Percentiles rank a stretch among this genome's conserved stretches.
These are phyloP conservation scores for Ganoderma multipileum DNA, from an alignment of 1,284 basidiomycete species.

Conservation along the genomic window DNA sequence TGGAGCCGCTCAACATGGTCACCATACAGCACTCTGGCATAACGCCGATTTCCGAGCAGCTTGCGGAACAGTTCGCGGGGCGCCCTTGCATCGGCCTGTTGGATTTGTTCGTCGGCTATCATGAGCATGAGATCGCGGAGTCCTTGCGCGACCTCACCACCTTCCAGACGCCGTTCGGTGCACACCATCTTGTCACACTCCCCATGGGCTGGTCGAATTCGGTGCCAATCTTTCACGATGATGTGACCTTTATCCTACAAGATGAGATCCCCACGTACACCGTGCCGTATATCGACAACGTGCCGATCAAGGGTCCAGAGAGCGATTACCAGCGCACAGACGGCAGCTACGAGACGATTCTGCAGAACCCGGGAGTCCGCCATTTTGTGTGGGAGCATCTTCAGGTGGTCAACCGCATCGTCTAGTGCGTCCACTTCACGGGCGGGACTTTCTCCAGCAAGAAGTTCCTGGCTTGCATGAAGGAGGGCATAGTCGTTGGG, in stretches of 20 bases:
- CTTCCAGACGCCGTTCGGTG: conserved; percentile 31
- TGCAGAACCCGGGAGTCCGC: conserved; percentile 40
- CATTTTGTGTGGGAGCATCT: conserved; percentile 43
- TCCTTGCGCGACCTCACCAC: conserved; percentile 40
- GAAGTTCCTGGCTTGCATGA: too few species aligned
- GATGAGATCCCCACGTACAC: too few species aligned
- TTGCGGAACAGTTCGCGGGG: conserved; percentile 36
- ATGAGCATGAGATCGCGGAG: conserved; percentile 32
- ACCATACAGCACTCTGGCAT: conserved; percentile 41
- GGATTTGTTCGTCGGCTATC: conserved; percentile 37
- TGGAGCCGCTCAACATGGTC: conserved; percentile 44
- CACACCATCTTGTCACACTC: conserved; percentile 34
- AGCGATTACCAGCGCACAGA: conserved; percentile 30
- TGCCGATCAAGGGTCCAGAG: too few species aligned
- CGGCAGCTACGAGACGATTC: conserved; percentile 34
- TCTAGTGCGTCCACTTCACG: conserved; percentile 34
- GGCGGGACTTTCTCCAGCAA: too few species aligned
- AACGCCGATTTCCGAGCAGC: conserved; percentile 37
- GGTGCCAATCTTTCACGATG: conserved; percentile 44
- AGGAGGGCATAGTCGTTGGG: too few species aligned
- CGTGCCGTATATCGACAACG: too few species aligned
- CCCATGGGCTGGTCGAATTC: conserved; percentile 52
- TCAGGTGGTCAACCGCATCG: conserved; percentile 38
- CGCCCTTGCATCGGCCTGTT: conserved; percentile 33
- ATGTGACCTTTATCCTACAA: conserved; percentile 43